Evolutionary conservation across 306 rosid species (phyloP), one percentile per base, ranked within the genome.

Genomic region (Prunus mira): DNA sequence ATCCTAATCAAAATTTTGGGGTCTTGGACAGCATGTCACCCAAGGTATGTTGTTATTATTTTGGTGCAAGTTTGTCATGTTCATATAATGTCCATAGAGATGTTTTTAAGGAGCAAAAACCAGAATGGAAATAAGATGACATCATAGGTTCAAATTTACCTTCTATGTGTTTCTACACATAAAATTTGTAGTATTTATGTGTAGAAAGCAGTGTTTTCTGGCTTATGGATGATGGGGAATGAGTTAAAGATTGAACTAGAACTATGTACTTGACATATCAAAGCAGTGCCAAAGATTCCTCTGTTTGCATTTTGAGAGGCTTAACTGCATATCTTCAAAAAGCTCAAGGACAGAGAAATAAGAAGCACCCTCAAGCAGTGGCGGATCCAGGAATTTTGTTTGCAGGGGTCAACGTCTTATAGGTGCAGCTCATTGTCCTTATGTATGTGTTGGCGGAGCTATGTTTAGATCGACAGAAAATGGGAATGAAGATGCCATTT

Each of bases 1-100:
- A 74, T 12, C 78, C 68, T 74, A 28, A 47, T 49, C 78, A 62
- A 41, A 74, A 19, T 47, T 28, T 18, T 47, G 78, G 71, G 43
- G 25, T 34, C 62, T 47, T 62, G 4, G 71, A 74, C 34, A 6
- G 9, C 34, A 25, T 74, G 56, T 8, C 61, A 12, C 27, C 71
- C 12, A 63, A 74, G 34, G 46, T 69, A 50, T 28, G 24, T 28
- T 50, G 45, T 22, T 22, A 27, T 47, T 25, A 22, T 47, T 27
- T 30, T 50, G 30, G 56, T 69, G 51, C 25, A 17, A 18, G 6
- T 15, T 27, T 27, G 11, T 25, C 65, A 5, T 12, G 65, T 8
- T 4, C 32, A 24, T 24, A 22, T 15, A 30, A 58, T 24, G 34
- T 22, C 32, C 3, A 22, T 30, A 11, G 28, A 12, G 32, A 61